phyloP scores from a whole-genome alignment of 331 rosid genomes.

The Saraca asoca region DNA sequence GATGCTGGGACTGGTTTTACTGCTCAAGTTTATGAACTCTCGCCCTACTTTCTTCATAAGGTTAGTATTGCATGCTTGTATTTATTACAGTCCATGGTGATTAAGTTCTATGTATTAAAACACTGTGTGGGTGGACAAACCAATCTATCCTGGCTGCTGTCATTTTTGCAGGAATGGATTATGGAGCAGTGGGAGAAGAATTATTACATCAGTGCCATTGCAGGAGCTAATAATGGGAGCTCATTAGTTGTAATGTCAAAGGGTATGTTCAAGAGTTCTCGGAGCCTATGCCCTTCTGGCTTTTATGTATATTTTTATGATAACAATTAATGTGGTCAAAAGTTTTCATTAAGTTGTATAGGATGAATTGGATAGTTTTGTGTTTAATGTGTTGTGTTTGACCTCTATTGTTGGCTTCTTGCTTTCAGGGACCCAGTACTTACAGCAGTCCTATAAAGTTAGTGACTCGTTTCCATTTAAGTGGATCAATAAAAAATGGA shows the following conservation, averaged over 20 bases:
- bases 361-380: too few species aligned
- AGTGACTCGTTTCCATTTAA: conserved; percentile 89
- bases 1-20: conserved; percentile 91
- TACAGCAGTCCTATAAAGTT: conserved; percentile 94
- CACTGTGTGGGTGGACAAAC: conserved; percentile 7
- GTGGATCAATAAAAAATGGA: conserved; percentile 97
- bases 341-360: too few species aligned
- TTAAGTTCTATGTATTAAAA: conserved; percentile 7
- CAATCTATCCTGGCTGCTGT: conserved; percentile 12
- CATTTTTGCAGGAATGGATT: conserved; percentile 78
- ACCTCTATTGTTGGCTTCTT: conserved; percentile 19
- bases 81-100: too few species aligned
- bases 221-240: conserved; percentile 79
- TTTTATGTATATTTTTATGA: too few species aligned
- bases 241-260: conserved; percentile 92
- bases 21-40: conserved; percentile 78
- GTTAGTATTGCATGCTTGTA: conserved; percentile 36
- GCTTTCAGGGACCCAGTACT: conserved; percentile 64
- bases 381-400: background rate
- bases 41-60: conserved; percentile 79
- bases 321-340: too few species aligned
- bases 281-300: too few species aligned
- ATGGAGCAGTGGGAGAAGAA: conserved; percentile 93
- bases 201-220: conserved; percentile 79
- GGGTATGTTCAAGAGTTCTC: conserved; percentile 46